Percentiles rank a stretch among this genome's conserved stretches.
Evolutionary conservation across 1,284 basidiomycete species (phyloP).

Genomic region (Gymnopus androsaceus): DNA sequence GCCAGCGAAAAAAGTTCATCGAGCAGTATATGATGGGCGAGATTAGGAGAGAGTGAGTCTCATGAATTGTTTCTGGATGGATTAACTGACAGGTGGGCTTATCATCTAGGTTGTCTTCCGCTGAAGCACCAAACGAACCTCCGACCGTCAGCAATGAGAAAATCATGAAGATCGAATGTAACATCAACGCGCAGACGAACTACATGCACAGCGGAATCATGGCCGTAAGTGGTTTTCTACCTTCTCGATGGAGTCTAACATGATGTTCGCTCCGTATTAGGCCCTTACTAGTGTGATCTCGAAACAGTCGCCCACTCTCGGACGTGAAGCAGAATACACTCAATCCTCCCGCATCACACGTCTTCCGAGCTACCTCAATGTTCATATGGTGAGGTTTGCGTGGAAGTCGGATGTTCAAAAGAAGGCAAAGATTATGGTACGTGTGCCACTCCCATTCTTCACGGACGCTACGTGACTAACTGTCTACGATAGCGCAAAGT

Average conservation of each 20-base stretch:
- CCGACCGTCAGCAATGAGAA: constrained; percentile 68
- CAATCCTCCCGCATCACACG: constrained; percentile 83
- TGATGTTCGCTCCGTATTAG: constrained; percentile 37
- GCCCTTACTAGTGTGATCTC: constrained; percentile 84
- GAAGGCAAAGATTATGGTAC: constrained; percentile 90
- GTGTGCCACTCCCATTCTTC: constrained; percentile 15
- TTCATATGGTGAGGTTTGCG: constrained; percentile 95
- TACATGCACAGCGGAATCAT: constrained; percentile 88
- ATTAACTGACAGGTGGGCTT: constrained; percentile 1
- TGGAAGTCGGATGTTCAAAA: constrained; percentile 92
- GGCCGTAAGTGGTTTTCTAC: constrained; percentile 59
- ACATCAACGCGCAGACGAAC: constrained; percentile 86
- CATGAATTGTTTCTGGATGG: constrained; percentile 14
- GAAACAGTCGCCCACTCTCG: constrained; percentile 81
- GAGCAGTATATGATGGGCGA: constrained; percentile 86
- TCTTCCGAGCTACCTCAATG: constrained; percentile 82
- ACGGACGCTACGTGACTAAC: background rate
- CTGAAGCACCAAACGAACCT: constrained; percentile 82
- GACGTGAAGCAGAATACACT: constrained; percentile 82
- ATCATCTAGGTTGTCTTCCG: constrained; percentile 38
- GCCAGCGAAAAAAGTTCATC: constrained; percentile 58
- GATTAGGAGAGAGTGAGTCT: constrained; percentile 78
- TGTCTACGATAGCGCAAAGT: constrained; percentile 73
- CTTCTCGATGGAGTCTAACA: background rate
- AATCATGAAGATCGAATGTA: constrained; percentile 90